A percentile compares a stretch with the other conserved stretches of the same genome.
phyloP scores from a whole-genome alignment of 2,329 filamentous ascomycete species.

The Cryphonectria naterciae region DNA sequence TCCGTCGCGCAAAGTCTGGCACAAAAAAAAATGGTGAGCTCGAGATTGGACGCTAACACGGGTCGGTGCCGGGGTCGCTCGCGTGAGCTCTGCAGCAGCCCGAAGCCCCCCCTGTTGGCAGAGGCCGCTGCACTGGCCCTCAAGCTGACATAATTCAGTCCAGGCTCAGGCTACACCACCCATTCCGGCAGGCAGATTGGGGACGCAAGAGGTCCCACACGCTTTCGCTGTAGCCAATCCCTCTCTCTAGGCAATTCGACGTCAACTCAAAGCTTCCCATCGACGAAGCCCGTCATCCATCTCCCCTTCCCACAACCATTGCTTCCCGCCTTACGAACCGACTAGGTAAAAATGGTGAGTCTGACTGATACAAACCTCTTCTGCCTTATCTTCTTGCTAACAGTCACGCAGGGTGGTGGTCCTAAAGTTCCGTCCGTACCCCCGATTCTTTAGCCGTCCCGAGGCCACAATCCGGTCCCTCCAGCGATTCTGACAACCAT shows the following conservation, averaged over 20 bases:
- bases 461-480: neutral
- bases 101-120: slow-evolving; percentile 12
- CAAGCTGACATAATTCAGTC: slow-evolving; percentile 34
- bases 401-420: slow-evolving; percentile 69
- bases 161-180: slow-evolving; percentile 10
- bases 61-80: slow-evolving; percentile 22
- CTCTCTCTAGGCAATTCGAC: slow-evolving; percentile 23
- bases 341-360: slow-evolving; percentile 60
- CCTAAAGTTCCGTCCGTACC: slow-evolving; percentile 61
- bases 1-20: slow-evolving; percentile 29
- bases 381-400: slow-evolving; percentile 43
- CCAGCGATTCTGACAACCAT: slow-evolving; percentile 29
- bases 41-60: slow-evolving; percentile 22
- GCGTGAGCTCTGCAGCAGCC: slow-evolving; percentile 32
- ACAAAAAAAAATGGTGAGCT: slow-evolving; percentile 30
- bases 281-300: slow-evolving; percentile 9
- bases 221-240: slow-evolving; percentile 23
- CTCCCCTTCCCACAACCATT: slow-evolving; percentile 20
- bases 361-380: neutral
- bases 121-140: slow-evolving; percentile 20
- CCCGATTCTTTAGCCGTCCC: slow-evolving; percentile 32
- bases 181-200: slow-evolving; percentile 16
- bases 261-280: slow-evolving; percentile 25
- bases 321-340: slow-evolving; percentile 17
- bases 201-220: neutral